Evolutionary conservation across 106 monocot species (phyloP).

Genomic region (Posidonia australis): DNA sequence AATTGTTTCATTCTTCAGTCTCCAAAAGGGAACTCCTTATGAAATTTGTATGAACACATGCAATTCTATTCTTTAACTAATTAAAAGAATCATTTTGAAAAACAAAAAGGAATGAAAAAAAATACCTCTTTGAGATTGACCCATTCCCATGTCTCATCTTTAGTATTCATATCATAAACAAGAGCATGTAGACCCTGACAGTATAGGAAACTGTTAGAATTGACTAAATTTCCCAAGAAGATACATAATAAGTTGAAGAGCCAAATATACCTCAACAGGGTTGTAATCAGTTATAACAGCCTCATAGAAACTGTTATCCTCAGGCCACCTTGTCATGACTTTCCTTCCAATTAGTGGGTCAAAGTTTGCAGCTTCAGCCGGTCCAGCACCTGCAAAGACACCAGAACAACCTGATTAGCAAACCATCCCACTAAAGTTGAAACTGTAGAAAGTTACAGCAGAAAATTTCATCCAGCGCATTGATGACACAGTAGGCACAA

Average conservation of each 20-base stretch:
- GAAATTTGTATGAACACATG: no score
- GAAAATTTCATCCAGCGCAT: slow-evolving; percentile 16
- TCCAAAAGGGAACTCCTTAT: no score
- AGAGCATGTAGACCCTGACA: slow-evolving; percentile 76
- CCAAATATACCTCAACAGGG: slow-evolving; percentile 49
- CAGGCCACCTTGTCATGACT: slow-evolving; percentile 89
- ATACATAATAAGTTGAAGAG: slow-evolving; percentile 8
- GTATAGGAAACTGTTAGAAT: slow-evolving; percentile 5
- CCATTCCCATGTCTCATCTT: slow-evolving; percentile 86
- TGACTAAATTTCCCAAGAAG: slow-evolving; percentile 1
- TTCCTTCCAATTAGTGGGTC: slow-evolving; percentile 75
- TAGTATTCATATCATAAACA: slow-evolving; percentile 79
- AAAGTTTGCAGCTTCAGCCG: slow-evolving; percentile 28
- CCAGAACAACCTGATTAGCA: slow-evolving; percentile 25
- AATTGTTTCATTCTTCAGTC: no score
- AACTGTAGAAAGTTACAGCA: slow-evolving; percentile 24
- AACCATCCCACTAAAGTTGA: slow-evolving; percentile 28
- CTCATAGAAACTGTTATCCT: slow-evolving; percentile 88
- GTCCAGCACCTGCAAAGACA: slow-evolving; percentile 25
- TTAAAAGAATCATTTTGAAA: no score
- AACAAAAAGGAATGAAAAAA: background rate
- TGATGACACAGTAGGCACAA: slow-evolving; percentile 26
- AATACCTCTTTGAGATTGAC: slow-evolving; percentile 78
- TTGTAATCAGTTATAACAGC: slow-evolving; percentile 93
- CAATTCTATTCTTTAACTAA: no score